Evolutionary conservation across 768 basidiomycete species (phyloP), one percentile per base, ranked within the genome.

Genomic region (Porphyrellus cyaneotinctus): DNA sequence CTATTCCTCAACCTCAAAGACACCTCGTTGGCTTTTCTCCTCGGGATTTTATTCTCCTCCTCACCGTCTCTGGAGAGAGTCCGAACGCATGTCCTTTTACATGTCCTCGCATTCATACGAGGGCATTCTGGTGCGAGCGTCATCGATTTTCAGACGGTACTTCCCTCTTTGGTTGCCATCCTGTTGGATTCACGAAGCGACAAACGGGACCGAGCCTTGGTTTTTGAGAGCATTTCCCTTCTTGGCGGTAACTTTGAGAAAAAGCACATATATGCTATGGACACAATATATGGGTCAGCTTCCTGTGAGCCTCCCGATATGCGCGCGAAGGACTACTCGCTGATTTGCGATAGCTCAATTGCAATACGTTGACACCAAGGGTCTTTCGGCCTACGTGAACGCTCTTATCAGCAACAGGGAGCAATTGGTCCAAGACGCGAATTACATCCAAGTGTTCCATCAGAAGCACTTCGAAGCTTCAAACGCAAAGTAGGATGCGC

Each of bases 71-170:
- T 63, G 11, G 62, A 69, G 20, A 58, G 70, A 43, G 75, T 75
- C 53, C 76, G 70, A 51, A 70, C 77, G 3, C 75, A 83, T 2
- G 84, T 92, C 0, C 72, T 97, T 10, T 72, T 78, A 6, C 93
- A 97, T 64, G 83, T 84, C 18, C 74, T 79, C 3, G 90, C 92
- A 0, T 95, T 95, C 69, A 67, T 98, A 13, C 77, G 83, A 43
- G 91, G 94, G 0, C 84, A 91, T 67, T 62, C 74, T 2, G 72
- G 78, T 42, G 70, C 76, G 37, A 74, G 76, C 33, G 73, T 76
- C 14, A 67, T 85, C 5, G 93, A 95, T 67, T 91, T 95, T 69
- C 88, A 94, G 67, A 84, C 82, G 0, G 77, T 94, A 7, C 62
- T 93, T 12, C 88, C 91, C 1, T 75, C 83, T 3, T 64, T 92